phyloP scores from a whole-genome alignment of 495 filamentous ascomycete species.

The Cladorrhinum samala region DNA sequence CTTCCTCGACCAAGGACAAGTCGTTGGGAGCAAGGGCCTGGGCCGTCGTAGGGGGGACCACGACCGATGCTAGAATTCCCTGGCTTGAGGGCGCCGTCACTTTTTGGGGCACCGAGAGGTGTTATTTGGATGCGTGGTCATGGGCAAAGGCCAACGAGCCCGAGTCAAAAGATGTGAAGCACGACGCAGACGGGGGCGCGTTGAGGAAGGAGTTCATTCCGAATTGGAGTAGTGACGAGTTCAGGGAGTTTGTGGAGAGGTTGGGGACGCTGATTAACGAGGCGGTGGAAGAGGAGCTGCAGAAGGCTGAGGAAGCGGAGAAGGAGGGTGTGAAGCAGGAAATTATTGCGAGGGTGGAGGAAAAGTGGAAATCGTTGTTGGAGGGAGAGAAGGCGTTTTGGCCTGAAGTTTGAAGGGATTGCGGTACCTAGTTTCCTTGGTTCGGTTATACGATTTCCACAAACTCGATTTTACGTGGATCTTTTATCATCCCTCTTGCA shows the following conservation, averaged over 20 bases:
- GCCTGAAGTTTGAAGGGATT: conserved; percentile 23
- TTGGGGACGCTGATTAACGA: conserved; percentile 28
- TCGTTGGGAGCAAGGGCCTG: background rate
- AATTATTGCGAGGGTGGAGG: conserved; percentile 26
- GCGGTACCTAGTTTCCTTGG: too few species aligned
- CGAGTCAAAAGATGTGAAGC: conserved; percentile 8
- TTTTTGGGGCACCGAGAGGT: conserved; percentile 68
- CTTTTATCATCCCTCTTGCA: too few species aligned
- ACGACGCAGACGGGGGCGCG: conserved; percentile 56
- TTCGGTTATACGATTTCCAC: too few species aligned
- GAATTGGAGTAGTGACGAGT: conserved; percentile 58
- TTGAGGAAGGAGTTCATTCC: conserved; percentile 57
- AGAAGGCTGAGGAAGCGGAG: conserved; percentile 8
- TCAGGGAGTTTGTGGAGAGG: conserved; percentile 48
- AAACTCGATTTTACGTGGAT: too few species aligned
- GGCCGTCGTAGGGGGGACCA: conserved; percentile 1
- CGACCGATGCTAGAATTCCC: conserved; percentile 10
- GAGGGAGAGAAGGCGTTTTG: conserved; percentile 32
- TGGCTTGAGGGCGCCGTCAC: conserved; percentile 61
- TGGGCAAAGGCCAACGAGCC: conserved; percentile 42
- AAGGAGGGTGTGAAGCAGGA: conserved; percentile 12
- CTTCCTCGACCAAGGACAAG: background rate
- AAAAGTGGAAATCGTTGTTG: conserved; percentile 28
- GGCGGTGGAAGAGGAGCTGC: conserved; percentile 18
- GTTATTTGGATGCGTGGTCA: conserved; percentile 55